Percentiles rank a stretch among this genome's conserved stretches.
Conservation (phyloP, 2,329 filamentous ascomycete genomes). For the Lachnellula cervina region DNA sequence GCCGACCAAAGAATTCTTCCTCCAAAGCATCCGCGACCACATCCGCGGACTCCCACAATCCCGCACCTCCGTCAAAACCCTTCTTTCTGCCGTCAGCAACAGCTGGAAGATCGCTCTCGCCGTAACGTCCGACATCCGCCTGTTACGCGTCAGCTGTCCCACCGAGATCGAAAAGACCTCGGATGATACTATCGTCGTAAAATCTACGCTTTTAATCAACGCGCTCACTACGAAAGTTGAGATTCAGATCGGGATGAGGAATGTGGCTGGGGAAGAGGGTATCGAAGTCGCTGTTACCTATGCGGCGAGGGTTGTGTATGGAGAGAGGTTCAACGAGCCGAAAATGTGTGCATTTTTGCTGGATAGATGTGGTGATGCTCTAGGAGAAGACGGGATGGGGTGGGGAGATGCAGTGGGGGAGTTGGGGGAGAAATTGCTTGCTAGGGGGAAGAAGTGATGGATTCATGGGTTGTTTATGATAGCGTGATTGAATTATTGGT, state of each 20-base stretch:
- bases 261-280: conserved; percentile 41
- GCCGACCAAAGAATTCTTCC: conserved; percentile 68
- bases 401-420: conserved; percentile 56
- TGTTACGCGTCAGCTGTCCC: conserved; percentile 59
- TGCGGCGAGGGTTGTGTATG: conserved; percentile 64
- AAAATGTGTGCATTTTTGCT: conserved; percentile 71
- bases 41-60: conserved; percentile 57
- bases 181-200: conserved; percentile 61
- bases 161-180: conserved; percentile 59
- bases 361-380: conserved; percentile 42
- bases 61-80: conserved; percentile 48
- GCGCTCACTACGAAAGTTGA: conserved; percentile 65
- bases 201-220: conserved; percentile 56
- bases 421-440: conserved; percentile 50
- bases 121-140: conserved; percentile 55
- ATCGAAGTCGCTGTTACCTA: conserved; percentile 51
- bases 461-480: background rate
- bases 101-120: conserved; percentile 62
- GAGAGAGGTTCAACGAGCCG: conserved; percentile 68
- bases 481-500: background rate
- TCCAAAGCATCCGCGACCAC: conserved; percentile 66
- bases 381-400: conserved; percentile 31
- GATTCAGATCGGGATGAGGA: conserved; percentile 51
- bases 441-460: conserved; percentile 47
- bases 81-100: conserved; percentile 55